These are phyloP conservation scores for Xylaria digitata DNA, from an alignment of 2,329 filamentous ascomycete species.

Conservation along the genomic window DNA sequence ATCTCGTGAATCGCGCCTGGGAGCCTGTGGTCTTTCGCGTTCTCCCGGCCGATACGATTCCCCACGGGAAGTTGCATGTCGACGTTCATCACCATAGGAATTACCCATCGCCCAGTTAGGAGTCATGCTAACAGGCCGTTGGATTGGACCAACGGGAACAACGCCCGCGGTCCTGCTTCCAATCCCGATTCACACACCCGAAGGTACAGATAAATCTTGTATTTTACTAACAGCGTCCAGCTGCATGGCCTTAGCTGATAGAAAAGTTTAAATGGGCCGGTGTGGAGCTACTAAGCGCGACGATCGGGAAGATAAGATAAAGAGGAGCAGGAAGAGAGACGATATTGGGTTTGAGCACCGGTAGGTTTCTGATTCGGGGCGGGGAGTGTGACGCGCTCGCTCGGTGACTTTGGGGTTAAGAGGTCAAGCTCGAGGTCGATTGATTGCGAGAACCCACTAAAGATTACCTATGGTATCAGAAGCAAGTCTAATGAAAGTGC, in stretches of 20 bases:
- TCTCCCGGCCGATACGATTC: slow-evolving; percentile 38
- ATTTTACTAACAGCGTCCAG: slow-evolving; percentile 33
- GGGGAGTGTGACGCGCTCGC: background rate
- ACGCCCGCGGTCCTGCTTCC: slow-evolving; percentile 1
- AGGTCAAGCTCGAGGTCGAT: slow-evolving; percentile 2
- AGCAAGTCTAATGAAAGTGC: background rate
- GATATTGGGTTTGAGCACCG: background rate
- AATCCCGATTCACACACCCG: slow-evolving; percentile 20
- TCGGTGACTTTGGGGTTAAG: background rate
- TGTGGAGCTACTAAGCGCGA: background rate
- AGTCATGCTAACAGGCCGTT: slow-evolving; percentile 25
- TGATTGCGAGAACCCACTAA: background rate
- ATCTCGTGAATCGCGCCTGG: slow-evolving; percentile 36
- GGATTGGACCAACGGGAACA: slow-evolving; percentile 1
- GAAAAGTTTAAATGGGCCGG: background rate
- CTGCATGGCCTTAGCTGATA: slow-evolving; percentile 38
- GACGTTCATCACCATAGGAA: slow-evolving; percentile 39
- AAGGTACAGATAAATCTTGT: slow-evolving; percentile 35
- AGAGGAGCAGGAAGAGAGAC: slow-evolving; percentile 1
- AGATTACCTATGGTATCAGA: background rate
- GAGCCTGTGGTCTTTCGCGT: slow-evolving; percentile 40
- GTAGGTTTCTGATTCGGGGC: background rate
- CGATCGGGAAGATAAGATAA: background rate
- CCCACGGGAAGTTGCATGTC: slow-evolving; percentile 15
- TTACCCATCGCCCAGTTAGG: slow-evolving; percentile 26